Evolutionary conservation across 2,329 filamentous ascomycete genomes (phyloP), one percentile per base, ranked within the genome.

Genomic region (Exophiala sp.): DNA sequence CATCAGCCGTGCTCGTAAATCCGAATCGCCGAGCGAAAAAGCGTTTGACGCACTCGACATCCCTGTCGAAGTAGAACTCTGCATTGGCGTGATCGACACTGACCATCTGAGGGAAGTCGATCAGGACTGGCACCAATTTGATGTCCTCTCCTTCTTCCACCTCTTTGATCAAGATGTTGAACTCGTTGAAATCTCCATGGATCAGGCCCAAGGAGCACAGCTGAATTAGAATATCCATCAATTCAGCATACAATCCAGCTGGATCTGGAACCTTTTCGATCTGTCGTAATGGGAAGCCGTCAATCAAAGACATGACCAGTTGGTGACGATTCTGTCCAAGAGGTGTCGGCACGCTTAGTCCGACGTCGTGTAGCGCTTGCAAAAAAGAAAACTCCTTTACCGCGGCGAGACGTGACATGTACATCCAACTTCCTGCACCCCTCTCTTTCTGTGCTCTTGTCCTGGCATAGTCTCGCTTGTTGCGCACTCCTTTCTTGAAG

Each of bases 181-280:
- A 99, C 71, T 99, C 95, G 75, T 99, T 99, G 76, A 95, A 99
- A 69, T 99, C 94, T 58, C 94, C 94, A 68, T 99, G 94, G 58
- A 99, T 99, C 44, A 99, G 76, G 5, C 94, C 94, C 63, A 91
- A 85, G 58, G 84, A 84, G 5, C 94, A 92, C 38, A 99, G 78
- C 24, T 85, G 82, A 40, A 99, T 76, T 52, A 99, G 90, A 63
- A 96, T 82, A 39, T 84, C 80, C 66, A 99, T 95, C 33, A 99
- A 77, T 57, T 97, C 90, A n/a, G 85, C 86, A 68, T 99, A 99
- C 5, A 99, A 78, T n/a, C 75, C 75, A 2, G 90, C 88, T 0
- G 92, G 90, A 62, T 96, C 83, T 32, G 90, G 87, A 1, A 99
- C 86, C 21, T 81, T 81, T 9, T 89, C 83, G 57, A 99, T 90